Evolutionary conservation across 2,329 filamentous ascomycete genomes (phyloP).

Genomic region (Pezicula carpinea): DNA sequence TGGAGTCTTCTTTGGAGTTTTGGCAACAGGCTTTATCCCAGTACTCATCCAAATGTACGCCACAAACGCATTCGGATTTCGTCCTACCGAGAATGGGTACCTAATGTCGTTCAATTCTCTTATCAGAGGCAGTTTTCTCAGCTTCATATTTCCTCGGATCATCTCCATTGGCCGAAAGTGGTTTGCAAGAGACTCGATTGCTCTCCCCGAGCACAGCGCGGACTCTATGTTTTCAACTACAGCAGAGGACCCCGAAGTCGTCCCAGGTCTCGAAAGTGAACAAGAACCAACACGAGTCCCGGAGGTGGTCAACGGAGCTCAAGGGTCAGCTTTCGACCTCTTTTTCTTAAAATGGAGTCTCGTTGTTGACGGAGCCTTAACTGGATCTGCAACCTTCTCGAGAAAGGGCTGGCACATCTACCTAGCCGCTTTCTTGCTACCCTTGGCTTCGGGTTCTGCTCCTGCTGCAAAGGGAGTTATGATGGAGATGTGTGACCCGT

Average conservation of each 20-base stretch:
- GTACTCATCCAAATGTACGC: conserved; percentile 48
- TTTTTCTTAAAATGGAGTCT: conserved; percentile 63
- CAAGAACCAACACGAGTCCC: conserved; percentile 9
- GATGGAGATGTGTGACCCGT: conserved; percentile 61
- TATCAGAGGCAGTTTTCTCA: conserved; percentile 38
- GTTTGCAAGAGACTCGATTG: conserved; percentile 5
- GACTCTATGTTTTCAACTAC: neutral
- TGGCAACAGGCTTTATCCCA: conserved; percentile 65
- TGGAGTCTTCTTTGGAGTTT: conserved; percentile 63
- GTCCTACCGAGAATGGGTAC: conserved; percentile 38
- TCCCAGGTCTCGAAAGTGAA: conserved; percentile 10
- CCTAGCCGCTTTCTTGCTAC: conserved; percentile 57
- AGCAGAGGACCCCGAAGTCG: conserved; percentile 6
- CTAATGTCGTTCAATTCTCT: conserved; percentile 40
- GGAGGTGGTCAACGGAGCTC: conserved; percentile 12
- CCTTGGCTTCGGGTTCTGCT: conserved; percentile 64
- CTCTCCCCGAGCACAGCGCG: neutral
- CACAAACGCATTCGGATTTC: conserved; percentile 39
- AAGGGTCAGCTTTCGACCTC: conserved; percentile 56
- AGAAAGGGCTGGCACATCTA: conserved; percentile 65
- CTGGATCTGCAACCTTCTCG: conserved; percentile 57
- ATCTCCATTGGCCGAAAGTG: conserved; percentile 36
- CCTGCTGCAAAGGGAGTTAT: conserved; percentile 70
- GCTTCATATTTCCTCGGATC: conserved; percentile 38
- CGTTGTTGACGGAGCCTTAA: conserved; percentile 59